These are phyloP conservation scores for Lasiodiplodia sp. DNA, from an alignment of 2,329 filamentous ascomycete species.

Conservation along the genomic window DNA sequence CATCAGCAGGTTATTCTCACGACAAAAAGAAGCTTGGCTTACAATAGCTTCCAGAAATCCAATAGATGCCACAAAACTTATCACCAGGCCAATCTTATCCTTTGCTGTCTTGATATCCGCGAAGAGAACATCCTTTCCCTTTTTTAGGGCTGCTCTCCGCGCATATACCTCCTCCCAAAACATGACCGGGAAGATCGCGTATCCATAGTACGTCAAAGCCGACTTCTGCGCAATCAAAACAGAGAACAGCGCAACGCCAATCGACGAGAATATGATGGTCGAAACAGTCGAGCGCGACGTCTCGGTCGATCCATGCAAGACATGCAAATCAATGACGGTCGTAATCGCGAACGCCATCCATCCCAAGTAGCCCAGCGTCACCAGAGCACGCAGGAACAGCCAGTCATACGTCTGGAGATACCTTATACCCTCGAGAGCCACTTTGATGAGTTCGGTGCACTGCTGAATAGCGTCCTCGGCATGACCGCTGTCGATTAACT, in stretches of 20 bases:
- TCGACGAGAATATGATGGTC: conserved; percentile 73
- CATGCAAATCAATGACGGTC: conserved; percentile 86
- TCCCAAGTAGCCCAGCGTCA: conserved; percentile 89
- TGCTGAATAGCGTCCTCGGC: conserved; percentile 81
- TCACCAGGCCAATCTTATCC: conserved; percentile 63
- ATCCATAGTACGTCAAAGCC: conserved; percentile 84
- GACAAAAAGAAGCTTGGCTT: conserved; percentile 33
- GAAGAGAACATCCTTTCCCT: conserved; percentile 74
- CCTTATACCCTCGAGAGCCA: conserved; percentile 81
- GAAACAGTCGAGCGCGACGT: conserved; percentile 68
- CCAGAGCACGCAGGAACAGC: conserved; percentile 88
- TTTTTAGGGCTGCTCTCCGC: conserved; percentile 70
- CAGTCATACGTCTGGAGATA: conserved; percentile 99
- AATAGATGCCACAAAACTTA: conserved; percentile 74
- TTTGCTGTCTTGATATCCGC: conserved; percentile 69
- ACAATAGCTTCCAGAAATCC: conserved; percentile 78
- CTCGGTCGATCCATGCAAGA: conserved; percentile 74
- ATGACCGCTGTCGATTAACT: conserved; percentile 69
- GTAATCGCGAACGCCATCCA: conserved; percentile 95
- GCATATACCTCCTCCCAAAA: conserved; percentile 98
- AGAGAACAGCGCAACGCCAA: conserved; percentile 78
- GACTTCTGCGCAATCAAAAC: conserved; percentile 82
- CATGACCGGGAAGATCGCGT: conserved; percentile 87
- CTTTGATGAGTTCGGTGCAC: conserved; percentile 77
- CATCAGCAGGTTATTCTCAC: neutral